Percentiles rank a stretch among this genome's conserved stretches.
These are phyloP conservation scores for Rubia yunnanensis DNA, from an alignment of 257 asterid genomes.

Conservation along the genomic window DNA sequence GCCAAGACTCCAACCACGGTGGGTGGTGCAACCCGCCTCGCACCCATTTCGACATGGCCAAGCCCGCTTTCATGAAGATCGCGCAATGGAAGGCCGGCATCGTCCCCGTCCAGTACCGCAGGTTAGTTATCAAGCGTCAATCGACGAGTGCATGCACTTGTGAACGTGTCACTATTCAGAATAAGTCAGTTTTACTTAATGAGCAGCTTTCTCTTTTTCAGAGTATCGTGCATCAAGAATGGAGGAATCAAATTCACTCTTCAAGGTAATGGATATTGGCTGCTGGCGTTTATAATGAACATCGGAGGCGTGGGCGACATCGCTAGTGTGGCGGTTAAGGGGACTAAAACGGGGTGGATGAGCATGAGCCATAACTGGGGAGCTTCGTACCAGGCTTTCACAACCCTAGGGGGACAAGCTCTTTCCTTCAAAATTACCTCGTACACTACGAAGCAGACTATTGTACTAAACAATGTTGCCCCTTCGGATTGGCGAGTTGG, in stretches of 20 bases:
- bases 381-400: slow-evolving; percentile 71
- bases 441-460: slow-evolving; percentile 44
- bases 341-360: slow-evolving; percentile 64
- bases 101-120: slow-evolving; percentile 58
- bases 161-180: too few species aligned
- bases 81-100: slow-evolving; percentile 77
- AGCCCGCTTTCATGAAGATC: slow-evolving; percentile 74
- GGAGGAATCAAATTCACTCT: slow-evolving; percentile 51
- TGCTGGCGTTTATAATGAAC: slow-evolving; percentile 72
- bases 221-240: slow-evolving; percentile 42
- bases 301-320: slow-evolving; percentile 71
- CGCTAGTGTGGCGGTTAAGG: slow-evolving; percentile 58
- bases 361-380: slow-evolving; percentile 97
- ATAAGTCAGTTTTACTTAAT: neutral
- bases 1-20: slow-evolving; percentile 52
- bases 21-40: slow-evolving; percentile 98
- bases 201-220: neutral
- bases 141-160: too few species aligned
- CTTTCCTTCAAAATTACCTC: slow-evolving; percentile 65
- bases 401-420: slow-evolving; percentile 55
- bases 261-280: slow-evolving; percentile 82
- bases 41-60: slow-evolving; percentile 70
- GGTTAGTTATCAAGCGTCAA: slow-evolving; percentile 30
- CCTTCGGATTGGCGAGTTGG: slow-evolving; percentile 59
- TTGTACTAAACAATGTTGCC: slow-evolving; percentile 49